phyloP scores from a whole-genome alignment of 306 rosid species.

The Cajanus cajan region DNA sequence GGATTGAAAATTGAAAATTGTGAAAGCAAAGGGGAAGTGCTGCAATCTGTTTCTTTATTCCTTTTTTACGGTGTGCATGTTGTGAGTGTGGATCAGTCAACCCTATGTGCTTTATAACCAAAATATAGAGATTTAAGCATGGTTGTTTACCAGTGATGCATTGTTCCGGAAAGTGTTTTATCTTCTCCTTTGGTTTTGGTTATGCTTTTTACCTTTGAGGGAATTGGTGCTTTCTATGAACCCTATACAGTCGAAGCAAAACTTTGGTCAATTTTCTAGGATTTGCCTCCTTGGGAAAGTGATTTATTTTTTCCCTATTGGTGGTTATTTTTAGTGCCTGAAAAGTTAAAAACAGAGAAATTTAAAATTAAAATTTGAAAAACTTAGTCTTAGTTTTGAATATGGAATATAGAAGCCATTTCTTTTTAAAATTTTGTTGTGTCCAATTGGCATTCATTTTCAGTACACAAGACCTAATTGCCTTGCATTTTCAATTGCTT shows the following conservation, averaged over 20 bases:
- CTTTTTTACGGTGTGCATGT: not conserved
- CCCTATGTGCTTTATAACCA: not conserved
- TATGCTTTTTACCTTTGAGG: not conserved
- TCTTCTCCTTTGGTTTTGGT: not conserved
- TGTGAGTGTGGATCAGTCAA: not conserved
- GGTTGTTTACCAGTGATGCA: not conserved
- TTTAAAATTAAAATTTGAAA: not conserved
- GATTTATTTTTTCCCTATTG: not conserved
- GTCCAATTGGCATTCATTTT: not conserved
- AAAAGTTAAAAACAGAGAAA: not conserved
- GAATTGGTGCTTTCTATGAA: not conserved
- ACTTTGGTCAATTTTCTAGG: not conserved
- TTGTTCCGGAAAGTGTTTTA: not conserved
- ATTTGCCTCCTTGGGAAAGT: not conserved
- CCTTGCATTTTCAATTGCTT: not conserved
- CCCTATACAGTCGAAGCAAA: not conserved
- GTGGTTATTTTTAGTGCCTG: not conserved
- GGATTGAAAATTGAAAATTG: not conserved
- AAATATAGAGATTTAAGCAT: not conserved
- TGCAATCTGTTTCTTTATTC: not conserved
- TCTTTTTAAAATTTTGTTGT: not conserved
- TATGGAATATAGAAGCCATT: not conserved
- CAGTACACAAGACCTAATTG: not conserved
- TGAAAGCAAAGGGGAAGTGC: not conserved
- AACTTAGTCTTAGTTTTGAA: not conserved